Evolutionary conservation across 306 rosid genomes (phyloP), one percentile per base, ranked within the genome.

Genomic region (Dicorynia guianensis): DNA sequence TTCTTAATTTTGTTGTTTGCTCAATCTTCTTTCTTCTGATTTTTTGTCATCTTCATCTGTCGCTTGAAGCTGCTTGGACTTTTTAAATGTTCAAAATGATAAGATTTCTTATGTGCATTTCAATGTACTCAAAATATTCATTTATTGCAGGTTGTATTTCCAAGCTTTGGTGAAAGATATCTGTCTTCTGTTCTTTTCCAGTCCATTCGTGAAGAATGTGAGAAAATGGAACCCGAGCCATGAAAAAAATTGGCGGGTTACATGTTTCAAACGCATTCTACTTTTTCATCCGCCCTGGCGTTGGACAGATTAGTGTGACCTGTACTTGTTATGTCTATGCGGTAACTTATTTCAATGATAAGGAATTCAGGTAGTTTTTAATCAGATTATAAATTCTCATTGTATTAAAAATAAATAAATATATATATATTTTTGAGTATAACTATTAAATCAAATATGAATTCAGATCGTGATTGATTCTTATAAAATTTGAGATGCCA

Each of bases 81-180:
- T 20, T 25, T 60, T 54, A 44, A 67, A 50, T 43, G 25, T 56
- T 55, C 43, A 44, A 20, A n/a, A 13, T 39, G 46, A 35, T 55
- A 18, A 40, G 72, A 15, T 52, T 47, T 11, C 6, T 63, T 18
- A 11, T 30, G 42, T n/a, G 30, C 40, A 5, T 76, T 53, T 20
- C 62, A 61, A 60, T 44, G 55, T 25, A 38, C 68, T 74, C 9
- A 11, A 49, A 60, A 43, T 13, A 25, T 74, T 46, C 11, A 13
- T 63, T 76, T 17, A 54, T 86, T 82, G 80, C 89, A 92, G 99
- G 96, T 89, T 47, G 88, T 96, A 49, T 89, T 83, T 87, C 98
- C 91, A 5, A 90, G 99, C 86, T 92, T 89, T 67, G 98, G 99
- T 4, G 99, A 96, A 79, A 87, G 97, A 62, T 95, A 95, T 57